Percentiles rank a stretch among this genome's conserved stretches.
phyloP scores from a whole-genome alignment of 805 yeast species.

The Wilhelminamyces savonicus region DNA sequence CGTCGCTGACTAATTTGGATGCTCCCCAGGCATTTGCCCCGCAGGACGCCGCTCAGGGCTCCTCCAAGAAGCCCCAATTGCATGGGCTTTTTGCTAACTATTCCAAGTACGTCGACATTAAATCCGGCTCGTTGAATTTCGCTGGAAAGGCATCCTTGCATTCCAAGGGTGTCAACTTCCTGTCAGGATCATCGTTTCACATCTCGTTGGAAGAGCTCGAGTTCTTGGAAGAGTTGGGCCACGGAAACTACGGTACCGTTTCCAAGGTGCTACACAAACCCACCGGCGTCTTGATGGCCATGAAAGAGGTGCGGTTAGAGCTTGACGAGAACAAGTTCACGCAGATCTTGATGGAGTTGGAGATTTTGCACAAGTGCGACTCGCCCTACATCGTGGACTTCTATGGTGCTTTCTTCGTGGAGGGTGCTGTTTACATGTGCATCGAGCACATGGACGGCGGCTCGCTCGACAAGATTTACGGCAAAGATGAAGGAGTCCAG shows the following conservation, averaged over 20 bases:
- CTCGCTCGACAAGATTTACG: conserved; percentile 80
- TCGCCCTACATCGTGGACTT: conserved; percentile 92
- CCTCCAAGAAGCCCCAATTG: conserved; percentile 25
- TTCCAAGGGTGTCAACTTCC: conserved; percentile 86
- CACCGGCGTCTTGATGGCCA: conserved; percentile 88
- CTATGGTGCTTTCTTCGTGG: conserved; percentile 95
- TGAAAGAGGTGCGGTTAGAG: conserved; percentile 93
- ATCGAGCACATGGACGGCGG: conserved; percentile 98
- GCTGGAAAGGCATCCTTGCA: conserved; percentile 91
- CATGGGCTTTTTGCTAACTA: conserved; percentile 75
- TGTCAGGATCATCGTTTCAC: conserved; percentile 79
- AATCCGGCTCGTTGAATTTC: conserved; percentile 86
- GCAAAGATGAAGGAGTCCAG: conserved; percentile 48
- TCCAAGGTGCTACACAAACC: conserved; percentile 91
- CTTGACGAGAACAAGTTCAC: conserved; percentile 90
- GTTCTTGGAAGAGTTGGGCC: conserved; percentile 81
- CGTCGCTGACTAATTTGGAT: conserved; percentile 10
- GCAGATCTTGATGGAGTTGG: conserved; percentile 94
- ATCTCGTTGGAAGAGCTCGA: conserved; percentile 81
- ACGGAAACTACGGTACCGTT: conserved; percentile 96
- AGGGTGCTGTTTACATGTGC: conserved; percentile 97
- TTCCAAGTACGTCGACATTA: conserved; percentile 83
- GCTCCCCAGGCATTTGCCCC: conserved; percentile 7
- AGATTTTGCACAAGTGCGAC: conserved; percentile 84
- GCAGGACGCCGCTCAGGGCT: conserved; percentile 3